A percentile compares a stretch with the other conserved stretches of the same genome.
Conservation (phyloP, 257 asterid species). For the Primulina tabacum region DNA sequence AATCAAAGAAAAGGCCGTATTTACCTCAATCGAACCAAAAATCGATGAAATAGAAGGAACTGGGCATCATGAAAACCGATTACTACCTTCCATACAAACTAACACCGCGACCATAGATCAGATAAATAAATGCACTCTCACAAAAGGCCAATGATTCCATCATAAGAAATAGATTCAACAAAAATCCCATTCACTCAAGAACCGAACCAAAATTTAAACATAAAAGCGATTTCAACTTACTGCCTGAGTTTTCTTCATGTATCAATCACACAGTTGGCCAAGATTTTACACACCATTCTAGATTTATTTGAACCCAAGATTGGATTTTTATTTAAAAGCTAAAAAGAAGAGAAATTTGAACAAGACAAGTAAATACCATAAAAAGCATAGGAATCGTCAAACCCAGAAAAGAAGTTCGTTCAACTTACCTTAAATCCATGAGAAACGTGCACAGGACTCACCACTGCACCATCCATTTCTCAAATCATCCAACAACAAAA, state of each 20-base stretch:
- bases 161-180: slow-evolving; percentile 20
- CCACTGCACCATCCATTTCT: slow-evolving; percentile 47
- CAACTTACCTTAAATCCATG: slow-evolving; percentile 45
- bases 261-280: slow-evolving; percentile 1
- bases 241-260: neutral
- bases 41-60: neutral
- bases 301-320: neutral
- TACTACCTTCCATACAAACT: slow-evolving; percentile 2
- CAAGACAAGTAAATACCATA: slow-evolving; percentile 6
- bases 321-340: neutral
- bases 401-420: slow-evolving; percentile 13
- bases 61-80: slow-evolving; percentile 2
- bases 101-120: slow-evolving; percentile 6
- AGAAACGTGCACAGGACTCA: slow-evolving; percentile 41
- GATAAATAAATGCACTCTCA: slow-evolving; percentile 29
- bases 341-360: slow-evolving; percentile 7
- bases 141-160: slow-evolving; percentile 7
- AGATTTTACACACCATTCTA: slow-evolving; percentile 4
- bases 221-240: slow-evolving; percentile 5
- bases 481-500: slow-evolving; percentile 8
- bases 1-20: neutral
- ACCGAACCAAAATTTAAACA: neutral
- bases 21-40: neutral
- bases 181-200: neutral
- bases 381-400: neutral